Evolutionary conservation across 805 yeast genomes (phyloP), one percentile per base, ranked within the genome.

Genomic region (Kodamaea hsintzibuensis): DNA sequence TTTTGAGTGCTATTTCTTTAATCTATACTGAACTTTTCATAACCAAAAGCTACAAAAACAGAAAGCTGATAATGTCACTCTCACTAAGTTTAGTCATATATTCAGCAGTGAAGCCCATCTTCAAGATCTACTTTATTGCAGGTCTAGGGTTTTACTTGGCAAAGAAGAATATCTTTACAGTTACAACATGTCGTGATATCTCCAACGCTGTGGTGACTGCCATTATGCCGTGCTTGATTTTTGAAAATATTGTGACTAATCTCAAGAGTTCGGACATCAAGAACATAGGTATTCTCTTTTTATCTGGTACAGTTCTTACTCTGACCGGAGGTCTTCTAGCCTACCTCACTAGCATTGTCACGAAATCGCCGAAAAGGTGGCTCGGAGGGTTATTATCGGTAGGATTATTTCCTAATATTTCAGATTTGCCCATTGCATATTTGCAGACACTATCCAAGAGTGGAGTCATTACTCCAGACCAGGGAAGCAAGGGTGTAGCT

Each of bases 371-470:
- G 2, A 80, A 78, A 55, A 70, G 80, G 39, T 90, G 96, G 93
- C 71, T 79, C 22, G 95, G 96, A 51, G 96, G 96, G 0, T 65
- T 86, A 16, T 57, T 87, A 6, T 79, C 86, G 27, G 90, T 88
- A 8, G 91, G 93, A 0, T 73, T 88, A 30, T 82, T 89, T 63
- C 92, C 91, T 44, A 90, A 90, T 63, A 83, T 87, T 44, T 82
- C 91, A 13, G 96, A 90, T 70, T 75, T 90, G 53, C 96, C 97
- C 0, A 88, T 90, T 60, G 96, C 96, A 0, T 91, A 90, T 60
- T 67, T 85, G 38, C 90, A 86, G 62, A 86, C 93, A 2, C 71
- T 90, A 63, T 85, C 88, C 22, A 78, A 82, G 13, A 84, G 91
- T 1, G 74, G 82, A 1, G 72, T 79, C 6, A 61, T 76, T 7